Percentiles rank a stretch among this genome's conserved stretches.
These are phyloP conservation scores for Candida buenavistaensis DNA, from an alignment of 1,139 yeast genomes.

Conservation along the genomic window DNA sequence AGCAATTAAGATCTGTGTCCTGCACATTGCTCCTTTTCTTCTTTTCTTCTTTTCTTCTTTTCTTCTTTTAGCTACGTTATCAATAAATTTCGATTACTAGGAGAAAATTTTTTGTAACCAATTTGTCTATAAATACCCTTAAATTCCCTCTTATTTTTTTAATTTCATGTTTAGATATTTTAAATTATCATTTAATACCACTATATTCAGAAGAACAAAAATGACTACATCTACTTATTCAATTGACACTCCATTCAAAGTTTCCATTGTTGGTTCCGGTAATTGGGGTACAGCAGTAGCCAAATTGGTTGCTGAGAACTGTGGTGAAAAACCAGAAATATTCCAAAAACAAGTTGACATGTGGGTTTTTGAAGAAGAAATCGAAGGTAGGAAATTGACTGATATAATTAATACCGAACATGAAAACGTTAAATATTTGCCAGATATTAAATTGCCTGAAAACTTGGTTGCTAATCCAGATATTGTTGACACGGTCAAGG, in stretches of 20 bases:
- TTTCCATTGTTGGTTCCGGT: constrained; percentile 74
- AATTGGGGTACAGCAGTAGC: constrained; percentile 97
- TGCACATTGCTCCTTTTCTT: too few relatives aligned
- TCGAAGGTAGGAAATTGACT: constrained; percentile 72
- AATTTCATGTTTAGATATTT: too few relatives aligned
- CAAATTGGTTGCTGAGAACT: constrained; percentile 86
- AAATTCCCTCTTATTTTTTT: too few relatives aligned
- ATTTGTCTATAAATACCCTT: too few relatives aligned
- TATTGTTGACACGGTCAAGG: constrained; percentile 66
- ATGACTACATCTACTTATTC: constrained; percentile 40
- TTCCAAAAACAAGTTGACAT: constrained; percentile 73
- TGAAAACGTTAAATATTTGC: constrained; percentile 87
- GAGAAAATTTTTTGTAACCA: too few relatives aligned
- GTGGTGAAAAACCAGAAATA: constrained; percentile 63
- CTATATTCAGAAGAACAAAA: constrained; percentile 8
- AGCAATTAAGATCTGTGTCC: too few relatives aligned
- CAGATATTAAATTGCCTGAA: constrained; percentile 74
- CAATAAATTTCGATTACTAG: too few relatives aligned
- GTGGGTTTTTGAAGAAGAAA: constrained; percentile 92
- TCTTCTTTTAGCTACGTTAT: too few relatives aligned
- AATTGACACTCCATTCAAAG: constrained; percentile 45
- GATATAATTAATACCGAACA: constrained; percentile 84
- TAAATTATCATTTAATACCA: too few relatives aligned
- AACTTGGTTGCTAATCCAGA: constrained; percentile 87
- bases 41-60: too few relatives aligned